phyloP scores from a whole-genome alignment of 352 stramenopile genomes.

The Blastocystis sp. region DNA sequence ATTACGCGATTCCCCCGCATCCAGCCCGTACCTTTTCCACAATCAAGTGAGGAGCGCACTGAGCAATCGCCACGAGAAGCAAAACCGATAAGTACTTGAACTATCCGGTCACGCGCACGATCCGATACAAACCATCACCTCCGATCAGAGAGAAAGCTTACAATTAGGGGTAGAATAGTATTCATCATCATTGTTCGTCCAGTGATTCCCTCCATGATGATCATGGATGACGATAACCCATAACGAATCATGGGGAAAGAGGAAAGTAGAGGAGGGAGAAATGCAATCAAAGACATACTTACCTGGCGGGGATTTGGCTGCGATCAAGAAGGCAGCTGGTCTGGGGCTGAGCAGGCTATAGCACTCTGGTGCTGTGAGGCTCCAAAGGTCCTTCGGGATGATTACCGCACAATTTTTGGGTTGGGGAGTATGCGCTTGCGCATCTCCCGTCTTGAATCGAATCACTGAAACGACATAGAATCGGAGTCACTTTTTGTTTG shows the following conservation, averaged over 20 bases:
- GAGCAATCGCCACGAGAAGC: not conserved
- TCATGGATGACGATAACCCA: not conserved
- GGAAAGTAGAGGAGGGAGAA: not conserved
- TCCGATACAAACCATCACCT: not conserved
- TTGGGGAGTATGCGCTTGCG: constrained; percentile 61
- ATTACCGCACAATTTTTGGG: constrained; percentile 67
- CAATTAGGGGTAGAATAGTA: not conserved
- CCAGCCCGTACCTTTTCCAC: not conserved
- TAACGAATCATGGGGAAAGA: constrained; percentile 7
- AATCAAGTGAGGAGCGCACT: constrained; percentile 21
- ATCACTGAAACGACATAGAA: not conserved
- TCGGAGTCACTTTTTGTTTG: not conserved
- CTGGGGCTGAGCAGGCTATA: constrained; percentile 38
- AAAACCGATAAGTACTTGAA: not conserved
- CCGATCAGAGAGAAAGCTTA: not conserved
- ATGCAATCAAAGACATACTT: constrained; percentile 18
- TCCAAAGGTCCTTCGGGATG: constrained; percentile 37
- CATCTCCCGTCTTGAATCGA: constrained; percentile 29
- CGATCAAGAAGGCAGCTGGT: constrained; percentile 60
- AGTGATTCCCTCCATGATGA: not conserved
- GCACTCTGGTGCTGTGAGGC: constrained; percentile 61
- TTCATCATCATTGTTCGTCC: not conserved
- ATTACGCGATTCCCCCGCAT: not conserved
- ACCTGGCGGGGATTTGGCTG: constrained; percentile 63
- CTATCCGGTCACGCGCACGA: not conserved